Conservation (phyloP, 2,329 filamentous ascomycete species). For the Biscogniauxia sp. region DNA sequence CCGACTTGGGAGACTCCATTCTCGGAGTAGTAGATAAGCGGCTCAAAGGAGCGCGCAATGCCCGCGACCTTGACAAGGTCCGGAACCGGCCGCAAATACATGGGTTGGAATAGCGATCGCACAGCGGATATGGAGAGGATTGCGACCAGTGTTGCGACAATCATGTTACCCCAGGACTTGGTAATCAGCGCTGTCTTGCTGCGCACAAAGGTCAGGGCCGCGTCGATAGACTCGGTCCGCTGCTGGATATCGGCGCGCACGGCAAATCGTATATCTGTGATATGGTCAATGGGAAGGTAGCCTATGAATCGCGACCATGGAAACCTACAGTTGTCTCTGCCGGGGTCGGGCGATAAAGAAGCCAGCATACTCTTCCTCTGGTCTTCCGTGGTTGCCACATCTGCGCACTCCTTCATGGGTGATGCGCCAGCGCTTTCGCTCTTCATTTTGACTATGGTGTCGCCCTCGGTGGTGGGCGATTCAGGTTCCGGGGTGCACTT, state of each 20-base stretch:
- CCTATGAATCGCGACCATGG: neutral
- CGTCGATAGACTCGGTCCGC: conserved; percentile 78
- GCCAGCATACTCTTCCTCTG: conserved; percentile 29
- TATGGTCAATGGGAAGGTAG: conserved; percentile 17
- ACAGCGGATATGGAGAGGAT: conserved; percentile 65
- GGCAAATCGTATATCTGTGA: conserved; percentile 79
- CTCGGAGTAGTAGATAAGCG: conserved; percentile 91
- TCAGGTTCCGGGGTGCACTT: conserved; percentile 50
- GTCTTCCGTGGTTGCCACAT: conserved; percentile 17
- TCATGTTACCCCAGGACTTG: conserved; percentile 65
- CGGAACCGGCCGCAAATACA: conserved; percentile 64
- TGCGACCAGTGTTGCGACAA: conserved; percentile 59
- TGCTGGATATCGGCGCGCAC: conserved; percentile 86
- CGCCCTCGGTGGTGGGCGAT: conserved; percentile 29
- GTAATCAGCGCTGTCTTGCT: conserved; percentile 60
- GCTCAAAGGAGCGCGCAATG: conserved; percentile 88
- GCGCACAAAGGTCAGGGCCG: conserved; percentile 63
- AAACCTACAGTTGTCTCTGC: conserved; percentile 51
- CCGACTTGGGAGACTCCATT: conserved; percentile 82
- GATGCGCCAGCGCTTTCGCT: conserved; percentile 28
- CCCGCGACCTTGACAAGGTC: conserved; percentile 89
- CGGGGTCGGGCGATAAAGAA: conserved; percentile 30
- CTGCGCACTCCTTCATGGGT: conserved; percentile 19
- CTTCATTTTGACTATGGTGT: conserved; percentile 39
- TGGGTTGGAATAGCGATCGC: conserved; percentile 67